Evolutionary conservation across 768 basidiomycete species (phyloP).

Genomic region (Kondoa malvinella): DNA sequence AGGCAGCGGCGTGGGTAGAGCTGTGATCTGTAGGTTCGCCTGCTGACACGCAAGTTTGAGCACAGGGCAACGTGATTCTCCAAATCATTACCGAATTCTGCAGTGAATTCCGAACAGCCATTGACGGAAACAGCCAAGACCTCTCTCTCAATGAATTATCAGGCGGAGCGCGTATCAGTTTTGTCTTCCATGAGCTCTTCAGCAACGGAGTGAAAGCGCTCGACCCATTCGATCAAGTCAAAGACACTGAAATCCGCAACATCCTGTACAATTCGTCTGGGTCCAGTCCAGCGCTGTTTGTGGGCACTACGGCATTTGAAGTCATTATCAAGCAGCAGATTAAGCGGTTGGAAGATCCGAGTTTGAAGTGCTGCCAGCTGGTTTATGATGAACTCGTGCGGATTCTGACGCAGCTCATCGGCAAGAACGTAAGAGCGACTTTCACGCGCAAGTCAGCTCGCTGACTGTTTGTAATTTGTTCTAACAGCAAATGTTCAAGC

Average conservation of each 20-base stretch:
- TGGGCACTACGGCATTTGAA: conserved; percentile 92
- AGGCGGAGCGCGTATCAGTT: conserved; percentile 96
- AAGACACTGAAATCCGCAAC: conserved; percentile 91
- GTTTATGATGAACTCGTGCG: conserved; percentile 96
- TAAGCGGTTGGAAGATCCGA: conserved; percentile 83
- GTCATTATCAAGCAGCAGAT: conserved; percentile 99
- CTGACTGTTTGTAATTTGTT: conserved; percentile 4
- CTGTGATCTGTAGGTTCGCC: conserved; percentile 3
- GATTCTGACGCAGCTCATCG: conserved; percentile 77
- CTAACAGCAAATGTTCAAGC: conserved; percentile 74
- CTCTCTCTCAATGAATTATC: conserved; percentile 85
- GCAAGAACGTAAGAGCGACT: conserved; percentile 54
- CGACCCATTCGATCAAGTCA: conserved; percentile 97
- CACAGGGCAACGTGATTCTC: conserved; percentile 63
- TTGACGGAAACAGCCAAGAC: conserved; percentile 95
- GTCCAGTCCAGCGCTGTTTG: conserved; percentile 87
- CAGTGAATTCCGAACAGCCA: conserved; percentile 84
- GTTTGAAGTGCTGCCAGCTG: conserved; percentile 79
- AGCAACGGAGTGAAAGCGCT: conserved; percentile 89
- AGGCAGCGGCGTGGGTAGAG: conserved; percentile 41
- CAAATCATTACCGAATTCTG: conserved; percentile 98
- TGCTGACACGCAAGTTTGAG: background rate
- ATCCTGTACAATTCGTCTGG: conserved; percentile 97
- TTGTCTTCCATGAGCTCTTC: conserved; percentile 96
- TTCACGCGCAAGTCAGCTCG: conserved; percentile 15